Conservation (phyloP, 768 basidiomycete genomes). For the Dacryopinax primogenitus region DNA sequence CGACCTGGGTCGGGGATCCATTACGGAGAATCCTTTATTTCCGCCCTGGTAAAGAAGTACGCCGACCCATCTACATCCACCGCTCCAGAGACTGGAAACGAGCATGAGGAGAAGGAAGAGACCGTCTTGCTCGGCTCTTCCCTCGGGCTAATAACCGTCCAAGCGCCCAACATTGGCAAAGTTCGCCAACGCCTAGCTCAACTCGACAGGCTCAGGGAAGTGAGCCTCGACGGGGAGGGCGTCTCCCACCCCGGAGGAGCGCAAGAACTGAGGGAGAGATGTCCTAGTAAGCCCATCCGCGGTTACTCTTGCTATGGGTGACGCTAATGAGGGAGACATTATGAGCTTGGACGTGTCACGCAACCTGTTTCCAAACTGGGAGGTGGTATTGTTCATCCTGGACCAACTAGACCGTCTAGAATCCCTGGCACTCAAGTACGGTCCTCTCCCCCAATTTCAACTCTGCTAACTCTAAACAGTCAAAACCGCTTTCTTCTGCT, state of each 20-base stretch:
- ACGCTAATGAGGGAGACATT: constrained; percentile 38
- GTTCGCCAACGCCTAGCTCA: constrained; percentile 57
- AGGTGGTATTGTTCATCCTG: constrained; percentile 48
- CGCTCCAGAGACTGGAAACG: constrained; percentile 25
- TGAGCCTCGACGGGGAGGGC: constrained; percentile 60
- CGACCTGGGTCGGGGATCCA: constrained; percentile 47
- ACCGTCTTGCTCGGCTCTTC: constrained; percentile 68
- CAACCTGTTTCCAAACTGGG: constrained; percentile 63
- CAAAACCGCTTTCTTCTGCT: constrained; percentile 49
- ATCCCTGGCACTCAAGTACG: constrained; percentile 68
- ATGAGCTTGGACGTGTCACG: constrained; percentile 69
- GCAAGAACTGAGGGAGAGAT: constrained; percentile 43
- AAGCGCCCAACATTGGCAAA: constrained; percentile 71
- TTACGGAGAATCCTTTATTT: constrained; percentile 58
- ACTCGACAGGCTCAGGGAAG: constrained; percentile 55
- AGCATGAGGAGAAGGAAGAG: constrained; percentile 34
- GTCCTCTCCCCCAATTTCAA: constrained; percentile 15
- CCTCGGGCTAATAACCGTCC: constrained; percentile 66
- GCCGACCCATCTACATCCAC: constrained; percentile 36
- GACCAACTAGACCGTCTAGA: constrained; percentile 48
- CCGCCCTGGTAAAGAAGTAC: constrained; percentile 67
- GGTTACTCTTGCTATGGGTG: constrained; percentile 16
- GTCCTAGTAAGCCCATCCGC: constrained; percentile 53
- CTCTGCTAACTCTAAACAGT: constrained; percentile 31
- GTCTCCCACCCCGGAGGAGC: constrained; percentile 39